phyloP scores from a whole-genome alignment of 768 basidiomycete genomes.

The Lentinula sp. region DNA sequence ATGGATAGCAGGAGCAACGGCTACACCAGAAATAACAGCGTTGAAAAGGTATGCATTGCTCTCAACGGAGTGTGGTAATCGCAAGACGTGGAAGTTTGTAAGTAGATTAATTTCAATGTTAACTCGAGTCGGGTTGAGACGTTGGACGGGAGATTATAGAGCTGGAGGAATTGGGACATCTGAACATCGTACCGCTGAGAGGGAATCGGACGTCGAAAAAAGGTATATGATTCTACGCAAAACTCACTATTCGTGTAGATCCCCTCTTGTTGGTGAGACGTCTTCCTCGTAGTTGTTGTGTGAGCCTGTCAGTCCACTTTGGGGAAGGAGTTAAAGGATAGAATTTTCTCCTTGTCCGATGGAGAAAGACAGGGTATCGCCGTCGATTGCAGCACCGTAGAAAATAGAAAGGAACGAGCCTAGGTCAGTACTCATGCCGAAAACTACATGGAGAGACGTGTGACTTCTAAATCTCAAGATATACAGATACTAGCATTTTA shows the following conservation, averaged over 20 bases:
- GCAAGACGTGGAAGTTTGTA: not conserved
- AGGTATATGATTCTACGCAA: not conserved
- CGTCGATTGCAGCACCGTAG: not conserved
- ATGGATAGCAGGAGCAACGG: not conserved
- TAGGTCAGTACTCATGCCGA: not conserved
- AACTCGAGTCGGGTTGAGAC: not conserved
- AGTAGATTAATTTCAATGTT: slow-evolving; percentile 2
- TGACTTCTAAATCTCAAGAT: too few species aligned
- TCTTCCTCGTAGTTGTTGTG: slow-evolving; percentile 10
- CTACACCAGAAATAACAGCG: not conserved
- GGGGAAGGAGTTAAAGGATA: not conserved
- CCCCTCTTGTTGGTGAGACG: not conserved
- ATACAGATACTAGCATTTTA: too few species aligned
- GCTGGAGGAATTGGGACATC: not conserved
- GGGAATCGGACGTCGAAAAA: too few species aligned
- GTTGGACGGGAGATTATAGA: not conserved
- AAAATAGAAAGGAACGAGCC: not conserved
- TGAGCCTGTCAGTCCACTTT: not conserved
- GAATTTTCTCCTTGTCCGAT: not conserved
- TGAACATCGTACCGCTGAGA: not conserved
- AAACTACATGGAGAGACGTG: not conserved
- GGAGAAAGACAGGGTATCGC: not conserved
- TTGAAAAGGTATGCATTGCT: slow-evolving; percentile 3
- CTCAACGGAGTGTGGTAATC: not conserved
- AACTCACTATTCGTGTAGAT: not conserved